Percentiles rank a stretch among this genome's conserved stretches.
Evolutionary conservation across 139 green algal species (phyloP).

Genomic region (Coelastrella sp.): DNA sequence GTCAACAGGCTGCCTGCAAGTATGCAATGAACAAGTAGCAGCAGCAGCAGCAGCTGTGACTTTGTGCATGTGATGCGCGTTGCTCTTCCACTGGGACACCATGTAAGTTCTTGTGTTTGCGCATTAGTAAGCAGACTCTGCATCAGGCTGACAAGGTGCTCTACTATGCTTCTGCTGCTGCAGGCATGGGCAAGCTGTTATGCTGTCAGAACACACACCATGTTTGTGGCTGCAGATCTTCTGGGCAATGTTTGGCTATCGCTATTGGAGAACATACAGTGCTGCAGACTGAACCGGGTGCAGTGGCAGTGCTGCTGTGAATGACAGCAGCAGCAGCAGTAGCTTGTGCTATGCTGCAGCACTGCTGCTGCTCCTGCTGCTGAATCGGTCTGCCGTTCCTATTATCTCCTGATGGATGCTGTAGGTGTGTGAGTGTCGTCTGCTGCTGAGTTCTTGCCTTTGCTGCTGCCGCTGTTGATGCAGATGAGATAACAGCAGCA

Average conservation of each 20-base stretch:
- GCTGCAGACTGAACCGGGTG: no score
- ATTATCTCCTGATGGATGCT: neutral
- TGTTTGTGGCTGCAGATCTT: conserved; percentile 44
- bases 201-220: conserved; percentile 4
- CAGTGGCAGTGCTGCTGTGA: neutral
- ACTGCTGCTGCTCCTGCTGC: conserved; percentile 21
- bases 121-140: no score
- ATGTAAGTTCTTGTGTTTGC: no score
- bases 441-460: neutral
- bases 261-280: conserved; percentile 54
- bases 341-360: no score
- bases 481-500: neutral
- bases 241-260: conserved; percentile 56
- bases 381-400: neutral
- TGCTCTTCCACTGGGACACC: no score
- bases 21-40: no score
- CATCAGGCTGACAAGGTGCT: no score
- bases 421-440: neutral
- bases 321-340: neutral
- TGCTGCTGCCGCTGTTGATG: neutral
- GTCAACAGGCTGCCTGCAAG: conserved; percentile 53
- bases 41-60: neutral
- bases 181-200: neutral
- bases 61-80: no score
- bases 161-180: neutral